Conservation (phyloP, 805 yeast genomes). For the Candida ponderosae region DNA sequence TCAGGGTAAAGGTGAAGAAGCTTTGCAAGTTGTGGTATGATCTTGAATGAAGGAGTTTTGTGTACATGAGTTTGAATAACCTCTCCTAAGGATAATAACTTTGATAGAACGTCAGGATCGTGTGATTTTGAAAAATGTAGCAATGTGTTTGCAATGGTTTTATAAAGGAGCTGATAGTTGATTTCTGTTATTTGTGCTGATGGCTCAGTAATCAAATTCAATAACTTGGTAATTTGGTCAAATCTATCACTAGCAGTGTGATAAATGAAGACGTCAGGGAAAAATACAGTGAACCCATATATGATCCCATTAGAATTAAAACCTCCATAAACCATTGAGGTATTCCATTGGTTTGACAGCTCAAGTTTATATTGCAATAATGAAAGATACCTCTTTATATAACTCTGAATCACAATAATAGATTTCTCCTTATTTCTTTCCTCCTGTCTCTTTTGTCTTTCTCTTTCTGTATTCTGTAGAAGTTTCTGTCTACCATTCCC, state of each 20-base stretch:
- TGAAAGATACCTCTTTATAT: constrained; percentile 33
- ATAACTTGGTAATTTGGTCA: neutral
- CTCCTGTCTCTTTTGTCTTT: constrained; percentile 58
- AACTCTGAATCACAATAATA: constrained; percentile 41
- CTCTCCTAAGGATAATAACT: too few relatives aligned
- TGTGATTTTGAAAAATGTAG: neutral
- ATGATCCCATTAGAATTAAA: constrained; percentile 3
- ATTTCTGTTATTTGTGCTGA: neutral
- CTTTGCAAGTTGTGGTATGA: too few relatives aligned
- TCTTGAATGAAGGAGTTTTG: too few relatives aligned
- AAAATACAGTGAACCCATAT: constrained; percentile 25
- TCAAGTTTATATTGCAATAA: constrained; percentile 18
- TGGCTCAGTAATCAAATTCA: neutral
- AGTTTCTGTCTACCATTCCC: constrained; percentile 28
- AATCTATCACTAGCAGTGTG: neutral
- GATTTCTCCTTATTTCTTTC: constrained; percentile 42
- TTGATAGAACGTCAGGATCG: too few relatives aligned
- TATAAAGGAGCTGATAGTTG: neutral
- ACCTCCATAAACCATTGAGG: constrained; percentile 5
- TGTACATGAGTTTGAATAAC: too few relatives aligned
- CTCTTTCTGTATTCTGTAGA: constrained; percentile 58
- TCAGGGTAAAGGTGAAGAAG: too few relatives aligned
- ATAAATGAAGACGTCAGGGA: constrained; percentile 9
- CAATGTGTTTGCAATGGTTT: neutral
- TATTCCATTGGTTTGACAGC: constrained; percentile 16